Conservation (phyloP, 2,329 filamentous ascomycete species). For the Fusarium albidum region DNA sequence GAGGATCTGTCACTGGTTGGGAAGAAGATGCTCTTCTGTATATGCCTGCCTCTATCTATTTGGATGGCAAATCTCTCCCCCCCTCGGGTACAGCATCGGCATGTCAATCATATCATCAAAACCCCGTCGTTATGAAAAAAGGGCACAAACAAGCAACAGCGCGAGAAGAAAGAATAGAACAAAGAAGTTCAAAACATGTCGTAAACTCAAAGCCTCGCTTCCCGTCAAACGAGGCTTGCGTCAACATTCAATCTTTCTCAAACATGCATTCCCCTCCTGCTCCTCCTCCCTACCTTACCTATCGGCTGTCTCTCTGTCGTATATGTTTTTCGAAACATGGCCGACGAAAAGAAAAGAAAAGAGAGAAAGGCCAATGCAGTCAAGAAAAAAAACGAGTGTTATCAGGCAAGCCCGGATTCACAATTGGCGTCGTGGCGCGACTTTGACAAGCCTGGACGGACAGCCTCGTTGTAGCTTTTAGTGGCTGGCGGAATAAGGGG, state of each 20-base stretch:
- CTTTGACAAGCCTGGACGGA: slow-evolving; percentile 20
- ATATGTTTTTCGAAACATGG: no score
- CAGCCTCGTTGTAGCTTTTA: background rate
- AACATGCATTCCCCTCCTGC: background rate
- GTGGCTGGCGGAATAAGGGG: background rate
- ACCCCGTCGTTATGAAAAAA: no score
- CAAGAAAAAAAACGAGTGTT: background rate
- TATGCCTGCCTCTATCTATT: no score
- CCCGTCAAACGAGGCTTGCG: background rate
- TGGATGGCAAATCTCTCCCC: no score
- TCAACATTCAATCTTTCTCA: background rate
- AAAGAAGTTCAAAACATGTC: background rate
- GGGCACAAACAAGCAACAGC: slow-evolving; percentile 2
- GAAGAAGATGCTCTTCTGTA: background rate
- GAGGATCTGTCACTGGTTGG: background rate
- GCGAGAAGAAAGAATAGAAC: background rate
- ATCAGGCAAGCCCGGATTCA: slow-evolving; percentile 3
- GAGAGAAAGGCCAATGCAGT: no score
- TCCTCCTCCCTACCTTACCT: no score
- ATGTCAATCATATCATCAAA: no score
- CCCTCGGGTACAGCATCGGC: no score
- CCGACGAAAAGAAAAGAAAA: background rate
- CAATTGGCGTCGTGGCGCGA: slow-evolving; percentile 13
- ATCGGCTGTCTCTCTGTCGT: no score
- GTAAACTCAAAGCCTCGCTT: background rate